A percentile compares a stretch with the other conserved stretches of the same genome.
Conservation (phyloP, 2,329 filamentous ascomycete genomes). For the Fusarium equiseti region DNA sequence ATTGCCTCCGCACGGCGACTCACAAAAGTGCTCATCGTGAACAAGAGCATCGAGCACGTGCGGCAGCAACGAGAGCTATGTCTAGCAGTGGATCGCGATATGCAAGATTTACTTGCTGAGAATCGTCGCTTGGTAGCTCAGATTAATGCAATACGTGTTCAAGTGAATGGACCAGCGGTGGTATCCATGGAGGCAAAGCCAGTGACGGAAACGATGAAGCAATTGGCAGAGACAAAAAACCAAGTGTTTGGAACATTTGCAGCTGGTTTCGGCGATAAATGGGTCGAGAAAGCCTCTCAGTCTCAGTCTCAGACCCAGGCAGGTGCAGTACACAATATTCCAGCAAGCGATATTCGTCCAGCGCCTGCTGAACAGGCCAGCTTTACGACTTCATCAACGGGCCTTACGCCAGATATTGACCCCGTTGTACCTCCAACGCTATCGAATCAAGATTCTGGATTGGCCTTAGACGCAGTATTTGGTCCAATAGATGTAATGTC, state of each 20-base stretch:
- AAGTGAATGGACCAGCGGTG: background rate
- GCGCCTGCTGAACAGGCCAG: background rate
- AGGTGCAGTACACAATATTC: background rate
- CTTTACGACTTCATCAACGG: background rate
- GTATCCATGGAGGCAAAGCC: background rate
- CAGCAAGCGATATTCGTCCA: background rate
- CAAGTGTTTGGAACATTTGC: conserved; percentile 16
- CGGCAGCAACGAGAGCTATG: conserved; percentile 5
- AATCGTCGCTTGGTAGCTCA: conserved; percentile 6
- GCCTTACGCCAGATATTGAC: background rate
- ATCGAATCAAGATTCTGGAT: background rate
- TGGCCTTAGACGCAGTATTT: background rate
- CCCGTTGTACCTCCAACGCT: background rate
- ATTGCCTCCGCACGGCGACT: conserved; percentile 15
- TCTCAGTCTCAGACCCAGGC: background rate
- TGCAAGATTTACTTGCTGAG: conserved; percentile 1
- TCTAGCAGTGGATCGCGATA: background rate
- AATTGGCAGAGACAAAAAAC: conserved; percentile 11
- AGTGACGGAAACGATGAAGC: conserved; percentile 16
- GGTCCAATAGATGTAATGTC: background rate
- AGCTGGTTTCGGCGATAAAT: conserved; percentile 16
- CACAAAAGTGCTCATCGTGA: conserved; percentile 25
- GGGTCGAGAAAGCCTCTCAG: background rate
- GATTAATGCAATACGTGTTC: conserved; percentile 16
- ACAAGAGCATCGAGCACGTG: conserved; percentile 21